Conservation (phyloP, 192 early-diverging fungal species). For the Coemansia guatemalensis region DNA sequence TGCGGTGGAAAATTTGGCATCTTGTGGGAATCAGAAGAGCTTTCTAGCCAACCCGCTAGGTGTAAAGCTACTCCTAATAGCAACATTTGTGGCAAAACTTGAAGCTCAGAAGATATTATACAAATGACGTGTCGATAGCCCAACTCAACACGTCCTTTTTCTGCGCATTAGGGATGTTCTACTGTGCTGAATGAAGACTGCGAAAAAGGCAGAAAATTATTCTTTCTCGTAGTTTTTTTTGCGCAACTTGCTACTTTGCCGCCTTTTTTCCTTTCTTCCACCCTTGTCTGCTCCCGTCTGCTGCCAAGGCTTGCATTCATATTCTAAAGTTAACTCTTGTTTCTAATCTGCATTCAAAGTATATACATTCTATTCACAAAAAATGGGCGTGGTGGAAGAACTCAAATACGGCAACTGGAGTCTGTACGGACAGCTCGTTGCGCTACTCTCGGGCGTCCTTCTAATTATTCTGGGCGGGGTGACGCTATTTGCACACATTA, state of each 20-base stretch:
- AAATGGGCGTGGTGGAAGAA: conserved; percentile 50
- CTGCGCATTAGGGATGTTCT: too few species aligned
- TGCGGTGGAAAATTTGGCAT: too few species aligned
- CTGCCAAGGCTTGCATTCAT: conserved; percentile 2
- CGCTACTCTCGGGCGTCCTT: conserved; percentile 47
- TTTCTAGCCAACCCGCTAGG: too few species aligned
- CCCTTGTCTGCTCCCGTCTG: conserved; percentile 5
- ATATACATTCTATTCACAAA: background rate
- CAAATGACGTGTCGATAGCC: too few species aligned
- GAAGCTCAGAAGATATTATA: too few species aligned
- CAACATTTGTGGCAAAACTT: too few species aligned
- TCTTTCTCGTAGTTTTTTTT: background rate
- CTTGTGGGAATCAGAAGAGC: too few species aligned
- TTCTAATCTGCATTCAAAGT: background rate
- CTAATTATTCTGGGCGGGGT: conserved; percentile 51
- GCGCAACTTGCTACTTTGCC: conserved; percentile 1
- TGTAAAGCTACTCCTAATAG: too few species aligned
- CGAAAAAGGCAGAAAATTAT: background rate
- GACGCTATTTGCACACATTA: conserved; percentile 41
- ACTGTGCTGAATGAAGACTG: too few species aligned
- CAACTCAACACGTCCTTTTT: too few species aligned
- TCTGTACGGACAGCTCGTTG: conserved; percentile 45
- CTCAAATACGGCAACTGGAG: conserved; percentile 49
- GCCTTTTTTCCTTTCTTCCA: background rate
- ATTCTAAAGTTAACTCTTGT: background rate